These are phyloP conservation scores for Irineochytrium annulatum DNA, from an alignment of 192 early-diverging fungal genomes.

Conservation along the genomic window DNA sequence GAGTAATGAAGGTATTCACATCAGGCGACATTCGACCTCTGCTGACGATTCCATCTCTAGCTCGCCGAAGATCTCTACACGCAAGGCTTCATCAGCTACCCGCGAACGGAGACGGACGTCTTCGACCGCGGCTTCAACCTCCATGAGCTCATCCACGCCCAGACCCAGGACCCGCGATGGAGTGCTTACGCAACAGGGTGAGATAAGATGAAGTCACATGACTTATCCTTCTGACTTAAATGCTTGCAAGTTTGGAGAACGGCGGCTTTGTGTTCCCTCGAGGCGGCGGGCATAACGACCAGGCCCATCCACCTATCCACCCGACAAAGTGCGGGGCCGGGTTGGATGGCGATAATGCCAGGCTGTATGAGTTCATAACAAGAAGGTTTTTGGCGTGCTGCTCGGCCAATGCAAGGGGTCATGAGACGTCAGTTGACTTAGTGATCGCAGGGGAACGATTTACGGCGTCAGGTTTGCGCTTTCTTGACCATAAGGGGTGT, in stretches of 20 bases:
- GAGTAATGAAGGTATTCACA: conserved; percentile 75
- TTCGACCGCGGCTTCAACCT: conserved; percentile 66
- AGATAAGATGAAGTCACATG: neutral
- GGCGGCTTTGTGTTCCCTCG: conserved; percentile 73
- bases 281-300: conserved; percentile 82
- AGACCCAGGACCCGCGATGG: neutral
- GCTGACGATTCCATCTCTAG: conserved; percentile 45
- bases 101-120: conserved; percentile 93
- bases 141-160: conserved; percentile 10
- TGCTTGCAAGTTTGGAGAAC: conserved; percentile 47
- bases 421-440: conserved; percentile 72
- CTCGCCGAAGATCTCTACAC: conserved; percentile 88
- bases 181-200: conserved; percentile 6
- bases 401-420: conserved; percentile 82
- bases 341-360: conserved; percentile 61
- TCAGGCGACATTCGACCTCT: no score
- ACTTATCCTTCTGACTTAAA: neutral
- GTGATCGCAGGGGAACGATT: conserved; percentile 74
- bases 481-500: conserved; percentile 9
- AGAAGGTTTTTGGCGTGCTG: conserved; percentile 90
- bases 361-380: conserved; percentile 83
- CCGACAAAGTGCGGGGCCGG: conserved; percentile 59
- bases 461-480: conserved; percentile 50
- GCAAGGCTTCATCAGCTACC: conserved; percentile 88
- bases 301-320: conserved; percentile 98